Evolutionary conservation across 768 basidiomycete species (phyloP).

Genomic region (Porphyrellus cyaneotinctus): DNA sequence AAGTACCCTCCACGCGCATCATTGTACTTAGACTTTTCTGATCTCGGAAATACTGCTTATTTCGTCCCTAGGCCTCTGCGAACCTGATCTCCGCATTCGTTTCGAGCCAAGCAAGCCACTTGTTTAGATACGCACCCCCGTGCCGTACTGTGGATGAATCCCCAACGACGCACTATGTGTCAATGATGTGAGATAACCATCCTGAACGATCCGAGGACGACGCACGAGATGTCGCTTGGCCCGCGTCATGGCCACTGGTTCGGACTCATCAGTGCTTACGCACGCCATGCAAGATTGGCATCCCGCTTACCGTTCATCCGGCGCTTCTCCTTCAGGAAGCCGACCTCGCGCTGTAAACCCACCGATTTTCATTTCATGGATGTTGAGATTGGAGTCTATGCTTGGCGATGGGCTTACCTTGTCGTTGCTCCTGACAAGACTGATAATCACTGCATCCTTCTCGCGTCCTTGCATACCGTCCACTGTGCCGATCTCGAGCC

Average conservation of each 20-base stretch:
- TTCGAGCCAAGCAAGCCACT: conserved; percentile 91
- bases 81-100: conserved; percentile 86
- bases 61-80: conserved; percentile 46
- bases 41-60: not conserved
- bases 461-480: conserved; percentile 98
- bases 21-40: not conserved
- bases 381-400: too few relatives aligned
- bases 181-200: too few relatives aligned
- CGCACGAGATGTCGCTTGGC: conserved; percentile 83
- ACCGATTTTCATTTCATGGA: not conserved
- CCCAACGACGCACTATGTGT: conserved; percentile 77
- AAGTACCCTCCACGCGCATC: conserved; percentile 1
- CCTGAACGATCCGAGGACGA: conserved; percentile 6
- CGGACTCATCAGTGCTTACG: not conserved
- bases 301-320: conserved; percentile 70
- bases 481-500: conserved; percentile 88
- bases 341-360: conserved; percentile 74
- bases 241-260: conserved; percentile 83
- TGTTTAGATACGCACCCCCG: conserved; percentile 79
- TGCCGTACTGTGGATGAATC: conserved; percentile 89
- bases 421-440: conserved; percentile 88
- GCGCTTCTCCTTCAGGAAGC: conserved; percentile 90
- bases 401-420: conserved; percentile 40
- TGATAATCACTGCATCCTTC: conserved; percentile 90
- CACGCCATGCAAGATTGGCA: not conserved